These are phyloP conservation scores for Camellia oleifera DNA, from an alignment of 179 eudicot genomes.

Conservation along the genomic window DNA sequence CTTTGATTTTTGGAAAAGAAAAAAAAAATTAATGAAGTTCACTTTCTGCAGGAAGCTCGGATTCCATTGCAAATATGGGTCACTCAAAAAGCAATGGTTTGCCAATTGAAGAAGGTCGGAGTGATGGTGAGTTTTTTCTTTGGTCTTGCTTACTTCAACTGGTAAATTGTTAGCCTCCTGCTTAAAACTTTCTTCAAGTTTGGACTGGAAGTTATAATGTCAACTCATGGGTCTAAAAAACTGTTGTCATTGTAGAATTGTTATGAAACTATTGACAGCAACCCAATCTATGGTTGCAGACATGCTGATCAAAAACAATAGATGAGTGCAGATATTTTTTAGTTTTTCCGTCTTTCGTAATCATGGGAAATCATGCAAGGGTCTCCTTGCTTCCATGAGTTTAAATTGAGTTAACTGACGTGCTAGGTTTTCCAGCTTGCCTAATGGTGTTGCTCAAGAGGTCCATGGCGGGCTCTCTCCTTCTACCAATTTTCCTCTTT, in stretches of 20 bases:
- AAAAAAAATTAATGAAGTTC: conserved; percentile 14
- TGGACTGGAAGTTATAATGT: not conserved
- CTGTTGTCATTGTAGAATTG: not conserved
- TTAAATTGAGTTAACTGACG: not conserved
- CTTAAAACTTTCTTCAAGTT: not conserved
- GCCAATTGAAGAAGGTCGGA: conserved; percentile 51
- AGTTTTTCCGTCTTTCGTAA: not conserved
- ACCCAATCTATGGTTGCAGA: not conserved
- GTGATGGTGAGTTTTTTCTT: conserved; percentile 49
- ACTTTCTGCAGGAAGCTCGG: conserved; percentile 67
- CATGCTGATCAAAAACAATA: not conserved
- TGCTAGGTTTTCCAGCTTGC: not conserved
- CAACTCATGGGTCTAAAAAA: not conserved
- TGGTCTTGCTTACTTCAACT: not conserved
- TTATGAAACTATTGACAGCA: not conserved
- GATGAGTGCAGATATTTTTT: not conserved
- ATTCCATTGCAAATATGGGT: conserved; percentile 94
- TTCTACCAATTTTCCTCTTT: not conserved
- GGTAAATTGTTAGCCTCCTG: not conserved
- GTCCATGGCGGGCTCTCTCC: not conserved
- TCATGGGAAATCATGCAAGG: not conserved
- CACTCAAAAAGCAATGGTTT: conserved; percentile 65
- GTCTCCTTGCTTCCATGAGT: not conserved
- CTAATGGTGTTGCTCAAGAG: not conserved
- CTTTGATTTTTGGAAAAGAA: not conserved